Conservation (phyloP, 805 yeast species). For the Spencermartinsiella europaea region DNA sequence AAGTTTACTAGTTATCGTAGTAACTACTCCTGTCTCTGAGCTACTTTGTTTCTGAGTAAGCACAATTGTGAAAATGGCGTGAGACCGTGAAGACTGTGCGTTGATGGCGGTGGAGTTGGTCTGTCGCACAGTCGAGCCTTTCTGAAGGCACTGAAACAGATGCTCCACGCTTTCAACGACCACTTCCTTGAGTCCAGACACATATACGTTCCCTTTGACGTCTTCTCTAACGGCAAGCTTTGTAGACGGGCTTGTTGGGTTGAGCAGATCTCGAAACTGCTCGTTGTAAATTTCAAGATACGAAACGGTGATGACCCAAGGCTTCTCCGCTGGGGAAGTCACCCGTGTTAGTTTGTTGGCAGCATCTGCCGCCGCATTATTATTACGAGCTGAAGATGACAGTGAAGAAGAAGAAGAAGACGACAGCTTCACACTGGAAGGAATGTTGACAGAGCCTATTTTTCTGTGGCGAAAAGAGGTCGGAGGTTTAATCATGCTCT, state of each 20-base stretch:
- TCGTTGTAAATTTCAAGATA: slow-evolving; percentile 71
- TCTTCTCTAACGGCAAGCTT: slow-evolving; percentile 49
- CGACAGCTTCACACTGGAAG: background rate
- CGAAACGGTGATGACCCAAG: slow-evolving; percentile 33
- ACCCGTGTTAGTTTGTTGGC: too few relatives aligned
- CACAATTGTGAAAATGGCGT: slow-evolving; percentile 59
- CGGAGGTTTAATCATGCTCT: background rate
- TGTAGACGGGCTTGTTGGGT: slow-evolving; percentile 9
- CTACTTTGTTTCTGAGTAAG: slow-evolving; percentile 46
- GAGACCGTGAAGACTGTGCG: slow-evolving; percentile 65
- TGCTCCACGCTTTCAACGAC: slow-evolving; percentile 40
- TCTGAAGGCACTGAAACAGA: slow-evolving; percentile 37
- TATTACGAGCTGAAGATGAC: too few relatives aligned
- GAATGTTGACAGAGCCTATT: background rate
- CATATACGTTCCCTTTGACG: slow-evolving; percentile 50
- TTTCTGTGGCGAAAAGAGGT: background rate
- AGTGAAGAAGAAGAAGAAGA: too few relatives aligned
- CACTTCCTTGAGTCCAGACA: slow-evolving; percentile 51
- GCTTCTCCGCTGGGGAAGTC: background rate
- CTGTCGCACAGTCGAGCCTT: slow-evolving; percentile 50
- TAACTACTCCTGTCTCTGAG: slow-evolving; percentile 20
- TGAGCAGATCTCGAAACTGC: slow-evolving; percentile 55
- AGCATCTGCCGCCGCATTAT: too few relatives aligned
- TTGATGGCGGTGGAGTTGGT: slow-evolving; percentile 65
- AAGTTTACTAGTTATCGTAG: slow-evolving; percentile 46